phyloP scores from a whole-genome alignment of 2,329 filamentous ascomycete genomes.

The Exophiala mesophila region DNA sequence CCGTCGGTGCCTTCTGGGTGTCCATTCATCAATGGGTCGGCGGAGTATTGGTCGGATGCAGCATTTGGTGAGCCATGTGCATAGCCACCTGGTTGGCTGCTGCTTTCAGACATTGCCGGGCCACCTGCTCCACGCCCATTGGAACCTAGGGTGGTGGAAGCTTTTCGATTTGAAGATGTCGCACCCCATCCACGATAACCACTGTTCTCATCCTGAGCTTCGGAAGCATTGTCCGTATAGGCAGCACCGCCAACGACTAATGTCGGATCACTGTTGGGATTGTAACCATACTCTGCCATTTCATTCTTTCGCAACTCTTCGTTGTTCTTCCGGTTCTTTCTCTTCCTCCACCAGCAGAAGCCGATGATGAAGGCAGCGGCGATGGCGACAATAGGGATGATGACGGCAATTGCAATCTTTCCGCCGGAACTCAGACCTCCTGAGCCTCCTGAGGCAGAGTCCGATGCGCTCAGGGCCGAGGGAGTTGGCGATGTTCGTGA shows the following conservation, averaged over 20 bases:
- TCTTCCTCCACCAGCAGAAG: conserved; percentile 68
- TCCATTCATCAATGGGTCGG: conserved; percentile 53
- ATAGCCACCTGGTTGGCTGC: conserved; percentile 52
- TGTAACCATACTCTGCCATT: conserved; percentile 94
- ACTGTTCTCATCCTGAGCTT: conserved; percentile 73
- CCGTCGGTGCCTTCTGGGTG: conserved; percentile 23
- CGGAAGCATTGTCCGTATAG: conserved; percentile 53
- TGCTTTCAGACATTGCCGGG: conserved; percentile 66
- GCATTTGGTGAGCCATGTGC: conserved; percentile 59
- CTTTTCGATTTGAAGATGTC: conserved; percentile 71
- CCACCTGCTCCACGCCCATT: conserved; percentile 56
- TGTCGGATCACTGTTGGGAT: conserved; percentile 91
- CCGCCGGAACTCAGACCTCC: conserved; percentile 47
- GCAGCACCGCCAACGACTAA: conserved; percentile 54
- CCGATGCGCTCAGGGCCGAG: conserved; percentile 21
- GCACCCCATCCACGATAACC: conserved; percentile 96
- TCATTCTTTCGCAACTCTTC: conserved; percentile 91
- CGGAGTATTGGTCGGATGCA: conserved; percentile 65
- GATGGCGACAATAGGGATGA: conserved; percentile 81
- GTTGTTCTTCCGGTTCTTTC: conserved; percentile 76
- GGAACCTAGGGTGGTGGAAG: conserved; percentile 76
- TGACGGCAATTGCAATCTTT: conserved; percentile 86
- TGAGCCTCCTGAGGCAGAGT: conserved; percentile 23
- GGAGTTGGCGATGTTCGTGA: conserved; percentile 26
- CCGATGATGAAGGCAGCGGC: conserved; percentile 58